Evolutionary conservation across 441 rosid genomes (phyloP).

Genomic region (Jatropha multifida): DNA sequence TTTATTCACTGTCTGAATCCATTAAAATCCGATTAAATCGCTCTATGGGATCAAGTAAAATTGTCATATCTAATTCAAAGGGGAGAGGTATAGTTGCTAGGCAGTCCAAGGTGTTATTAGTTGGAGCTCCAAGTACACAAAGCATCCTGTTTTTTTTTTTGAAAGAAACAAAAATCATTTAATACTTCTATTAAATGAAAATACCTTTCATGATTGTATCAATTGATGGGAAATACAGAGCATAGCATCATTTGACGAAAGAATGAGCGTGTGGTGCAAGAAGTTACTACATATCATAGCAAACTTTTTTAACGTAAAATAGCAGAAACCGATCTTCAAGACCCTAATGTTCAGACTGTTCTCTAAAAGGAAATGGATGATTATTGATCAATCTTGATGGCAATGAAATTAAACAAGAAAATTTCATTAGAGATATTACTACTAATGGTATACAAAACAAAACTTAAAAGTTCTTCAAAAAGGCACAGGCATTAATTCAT

Average conservation of each 20-base stretch:
- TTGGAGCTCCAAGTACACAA: no score
- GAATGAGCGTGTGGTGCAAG: background rate
- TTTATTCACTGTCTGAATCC: no score
- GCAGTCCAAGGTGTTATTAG: no score
- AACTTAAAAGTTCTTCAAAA: background rate
- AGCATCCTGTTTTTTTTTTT: no score
- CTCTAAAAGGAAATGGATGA: background rate
- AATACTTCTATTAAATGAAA: background rate
- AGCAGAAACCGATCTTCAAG: background rate
- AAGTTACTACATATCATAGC: background rate
- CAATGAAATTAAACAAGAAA: constrained; percentile 2
- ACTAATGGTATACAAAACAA: constrained; percentile 5
- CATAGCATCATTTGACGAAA: background rate
- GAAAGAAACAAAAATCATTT: no score
- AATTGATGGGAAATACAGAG: background rate
- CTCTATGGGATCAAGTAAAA: no score
- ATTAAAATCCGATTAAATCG: no score
- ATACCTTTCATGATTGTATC: background rate
- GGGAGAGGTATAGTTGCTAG: no score
- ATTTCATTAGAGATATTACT: background rate
- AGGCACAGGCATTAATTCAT: background rate
- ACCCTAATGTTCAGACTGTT: background rate
- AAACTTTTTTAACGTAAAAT: background rate
- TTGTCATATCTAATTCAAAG: no score
- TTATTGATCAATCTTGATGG: background rate